These are phyloP conservation scores for Dactylonectria estremocensis DNA, from an alignment of 2,329 filamentous ascomycete species.

Conservation along the genomic window DNA sequence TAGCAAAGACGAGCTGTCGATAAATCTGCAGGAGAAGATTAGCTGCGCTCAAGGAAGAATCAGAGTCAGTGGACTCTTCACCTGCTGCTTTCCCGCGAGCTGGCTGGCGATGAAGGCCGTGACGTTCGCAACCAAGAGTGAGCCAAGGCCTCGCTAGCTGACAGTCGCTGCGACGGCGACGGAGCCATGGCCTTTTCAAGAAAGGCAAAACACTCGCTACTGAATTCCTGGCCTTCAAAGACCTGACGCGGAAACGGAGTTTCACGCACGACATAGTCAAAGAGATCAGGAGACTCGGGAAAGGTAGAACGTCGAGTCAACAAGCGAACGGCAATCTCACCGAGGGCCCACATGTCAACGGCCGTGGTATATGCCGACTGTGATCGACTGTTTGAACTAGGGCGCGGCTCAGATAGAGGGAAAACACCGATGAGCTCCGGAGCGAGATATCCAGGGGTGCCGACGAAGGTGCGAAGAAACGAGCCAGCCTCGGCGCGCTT, in stretches of 20 bases:
- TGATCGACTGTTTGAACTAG: not conserved
- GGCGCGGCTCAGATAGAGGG: not conserved
- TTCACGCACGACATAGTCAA: constrained; percentile 4
- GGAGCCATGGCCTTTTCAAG: constrained; percentile 1
- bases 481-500: not conserved
- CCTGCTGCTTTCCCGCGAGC: not conserved
- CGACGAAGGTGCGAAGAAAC: not conserved
- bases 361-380: not conserved
- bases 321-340: not conserved
- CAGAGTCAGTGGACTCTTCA: too few species aligned
- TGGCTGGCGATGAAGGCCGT: not conserved
- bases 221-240: not conserved
- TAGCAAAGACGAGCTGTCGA: too few species aligned
- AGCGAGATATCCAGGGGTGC: not conserved
- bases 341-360: constrained; percentile 18
- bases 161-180: not conserved
- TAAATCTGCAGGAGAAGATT: too few species aligned
- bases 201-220: not conserved
- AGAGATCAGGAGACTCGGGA: not conserved
- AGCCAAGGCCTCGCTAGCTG: not conserved
- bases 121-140: not conserved
- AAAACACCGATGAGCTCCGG: constrained; percentile 8
- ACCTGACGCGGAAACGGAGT: not conserved
- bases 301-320: not conserved
- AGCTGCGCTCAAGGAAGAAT: too few species aligned